These are phyloP conservation scores for Alternaria dauci DNA, from an alignment of 2,329 filamentous ascomycete genomes.

Conservation along the genomic window DNA sequence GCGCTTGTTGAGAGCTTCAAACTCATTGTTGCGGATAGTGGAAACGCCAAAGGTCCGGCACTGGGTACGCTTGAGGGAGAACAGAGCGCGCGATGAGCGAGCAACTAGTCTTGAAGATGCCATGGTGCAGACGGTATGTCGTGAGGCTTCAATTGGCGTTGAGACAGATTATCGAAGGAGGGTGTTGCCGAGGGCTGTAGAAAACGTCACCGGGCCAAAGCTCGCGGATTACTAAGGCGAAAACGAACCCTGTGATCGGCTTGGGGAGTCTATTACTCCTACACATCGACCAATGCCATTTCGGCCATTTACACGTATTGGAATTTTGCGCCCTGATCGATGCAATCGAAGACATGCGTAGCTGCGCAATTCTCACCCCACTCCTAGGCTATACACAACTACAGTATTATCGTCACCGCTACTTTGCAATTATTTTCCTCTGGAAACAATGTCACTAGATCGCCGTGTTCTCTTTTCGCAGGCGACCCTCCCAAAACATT, in stretches of 20 bases:
- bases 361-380: background rate
- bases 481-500: too few relatives aligned
- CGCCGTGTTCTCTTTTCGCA: too few relatives aligned
- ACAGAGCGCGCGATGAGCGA: slow-evolving; percentile 56
- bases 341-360: background rate
- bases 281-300: slow-evolving; percentile 11
- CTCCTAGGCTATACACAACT: background rate
- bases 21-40: slow-evolving; percentile 46
- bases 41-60: slow-evolving; percentile 51
- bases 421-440: background rate
- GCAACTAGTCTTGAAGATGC: slow-evolving; percentile 55
- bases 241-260: slow-evolving; percentile 25
- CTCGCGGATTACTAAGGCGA: slow-evolving; percentile 27
- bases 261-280: slow-evolving; percentile 28
- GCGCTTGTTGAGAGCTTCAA: slow-evolving; percentile 58
- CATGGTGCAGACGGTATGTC: slow-evolving; percentile 49
- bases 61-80: slow-evolving; percentile 46
- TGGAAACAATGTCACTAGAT: background rate
- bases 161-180: slow-evolving; percentile 15
- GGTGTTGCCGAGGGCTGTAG: slow-evolving; percentile 29
- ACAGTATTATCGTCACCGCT: background rate
- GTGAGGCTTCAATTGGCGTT: slow-evolving; percentile 26
- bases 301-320: background rate
- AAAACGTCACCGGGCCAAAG: slow-evolving; percentile 34
- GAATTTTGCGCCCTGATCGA: background rate